phyloP scores from a whole-genome alignment of 768 basidiomycete genomes.

The Gloeostereum incarnatum region DNA sequence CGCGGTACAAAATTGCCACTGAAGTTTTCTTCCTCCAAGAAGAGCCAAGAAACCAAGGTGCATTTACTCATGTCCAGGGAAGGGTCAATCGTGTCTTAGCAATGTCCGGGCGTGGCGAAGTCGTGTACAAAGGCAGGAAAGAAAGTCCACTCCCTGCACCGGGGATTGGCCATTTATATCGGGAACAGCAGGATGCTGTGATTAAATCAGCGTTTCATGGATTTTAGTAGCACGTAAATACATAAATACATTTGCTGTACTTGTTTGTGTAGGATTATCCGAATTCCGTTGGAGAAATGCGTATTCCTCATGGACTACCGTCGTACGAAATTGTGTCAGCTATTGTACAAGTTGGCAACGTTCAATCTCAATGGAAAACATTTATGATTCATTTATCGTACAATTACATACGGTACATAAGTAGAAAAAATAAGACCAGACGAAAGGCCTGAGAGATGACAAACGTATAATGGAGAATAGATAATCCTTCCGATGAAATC shows the following conservation, averaged over 20 bases:
- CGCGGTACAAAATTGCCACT: slow-evolving; percentile 28
- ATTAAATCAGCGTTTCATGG: slow-evolving; percentile 49
- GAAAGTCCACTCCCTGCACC: slow-evolving; percentile 72
- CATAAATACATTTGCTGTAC: not conserved
- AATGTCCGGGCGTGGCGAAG: slow-evolving; percentile 18
- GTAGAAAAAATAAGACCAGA: too few species aligned
- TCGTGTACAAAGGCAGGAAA: slow-evolving; percentile 57
- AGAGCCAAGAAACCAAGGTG: slow-evolving; percentile 84
- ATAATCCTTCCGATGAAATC: too few species aligned
- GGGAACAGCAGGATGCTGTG: slow-evolving; percentile 52
- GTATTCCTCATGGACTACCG: too few species aligned
- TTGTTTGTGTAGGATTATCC: not conserved
- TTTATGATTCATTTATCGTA: too few species aligned
- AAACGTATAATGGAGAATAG: too few species aligned
- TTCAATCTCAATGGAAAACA: too few species aligned
- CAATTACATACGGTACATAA: too few species aligned
- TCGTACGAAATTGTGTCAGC: too few species aligned
- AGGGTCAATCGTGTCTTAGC: slow-evolving; percentile 47
- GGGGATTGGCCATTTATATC: slow-evolving; percentile 64
- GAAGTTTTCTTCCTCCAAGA: slow-evolving; percentile 73
- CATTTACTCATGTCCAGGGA: slow-evolving; percentile 55
- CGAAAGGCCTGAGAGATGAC: too few species aligned
- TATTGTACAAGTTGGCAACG: too few species aligned
- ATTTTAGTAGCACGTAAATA: slow-evolving; percentile 15
- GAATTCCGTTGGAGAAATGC: not conserved